Evolutionary conservation across 192 early-diverging fungal genomes (phyloP).

Genomic region (Phlyctochytrium bullatum): DNA sequence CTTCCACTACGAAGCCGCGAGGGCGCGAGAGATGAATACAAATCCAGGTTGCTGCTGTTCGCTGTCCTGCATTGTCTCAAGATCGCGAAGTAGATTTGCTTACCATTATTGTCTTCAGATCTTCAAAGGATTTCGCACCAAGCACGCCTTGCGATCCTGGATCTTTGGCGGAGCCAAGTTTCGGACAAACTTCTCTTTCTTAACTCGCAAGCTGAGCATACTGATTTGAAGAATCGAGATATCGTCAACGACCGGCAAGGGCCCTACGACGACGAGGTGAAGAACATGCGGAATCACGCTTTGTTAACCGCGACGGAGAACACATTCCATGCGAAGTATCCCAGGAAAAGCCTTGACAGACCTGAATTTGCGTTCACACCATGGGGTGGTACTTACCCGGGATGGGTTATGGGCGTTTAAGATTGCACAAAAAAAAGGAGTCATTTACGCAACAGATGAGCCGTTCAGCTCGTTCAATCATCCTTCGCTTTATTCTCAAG

Average conservation of each 20-base stretch:
- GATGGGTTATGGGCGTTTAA: not conserved
- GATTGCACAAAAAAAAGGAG: too few species aligned
- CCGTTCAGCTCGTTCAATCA: too few species aligned
- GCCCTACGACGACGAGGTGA: too few species aligned
- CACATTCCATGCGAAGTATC: not conserved
- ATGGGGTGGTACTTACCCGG: conserved; percentile 8
- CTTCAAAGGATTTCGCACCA: conserved; percentile 23
- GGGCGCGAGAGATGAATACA: conserved; percentile 7
- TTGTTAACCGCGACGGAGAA: not conserved
- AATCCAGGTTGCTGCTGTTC: conserved; percentile 18
- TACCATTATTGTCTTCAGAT: conserved; percentile 1
- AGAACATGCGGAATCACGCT: not conserved
- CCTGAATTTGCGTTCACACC: conserved; percentile 9
- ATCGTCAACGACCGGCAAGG: too few species aligned
- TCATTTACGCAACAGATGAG: too few species aligned
- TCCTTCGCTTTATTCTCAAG: too few species aligned
- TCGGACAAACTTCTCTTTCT: conserved; percentile 23
- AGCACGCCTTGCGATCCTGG: conserved; percentile 22
- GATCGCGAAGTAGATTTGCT: too few species aligned
- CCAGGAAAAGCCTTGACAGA: not conserved
- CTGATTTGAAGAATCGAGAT: not conserved
- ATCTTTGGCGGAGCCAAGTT: conserved; percentile 23
- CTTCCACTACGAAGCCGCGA: conserved; percentile 18
- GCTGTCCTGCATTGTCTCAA: too few species aligned
- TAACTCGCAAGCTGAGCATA: not conserved